Percentiles rank a stretch among this genome's conserved stretches.
phyloP scores from a whole-genome alignment of 169 alveolate genomes.

The Plasmodium knowlesi region DNA sequence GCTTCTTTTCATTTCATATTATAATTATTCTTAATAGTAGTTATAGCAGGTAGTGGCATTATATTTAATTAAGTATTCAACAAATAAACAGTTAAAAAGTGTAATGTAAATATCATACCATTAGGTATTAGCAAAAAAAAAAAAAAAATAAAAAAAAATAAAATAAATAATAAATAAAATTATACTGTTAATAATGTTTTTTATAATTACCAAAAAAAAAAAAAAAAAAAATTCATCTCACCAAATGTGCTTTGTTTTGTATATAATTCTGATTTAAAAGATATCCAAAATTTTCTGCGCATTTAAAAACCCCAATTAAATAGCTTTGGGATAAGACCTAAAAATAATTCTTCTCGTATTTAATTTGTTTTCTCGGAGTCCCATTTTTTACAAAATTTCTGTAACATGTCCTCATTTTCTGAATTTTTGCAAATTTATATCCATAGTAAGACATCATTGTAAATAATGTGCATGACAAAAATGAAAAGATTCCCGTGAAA shows the following conservation, averaged over 20 bases:
- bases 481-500: neutral
- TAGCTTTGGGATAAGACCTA: neutral
- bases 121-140: neutral
- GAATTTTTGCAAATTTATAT: neutral
- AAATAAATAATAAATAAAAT: neutral
- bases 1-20: neutral
- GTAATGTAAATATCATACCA: neutral
- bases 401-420: neutral
- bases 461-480: neutral
- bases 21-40: neutral
- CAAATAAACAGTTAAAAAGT: neutral
- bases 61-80: neutral
- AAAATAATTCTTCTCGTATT: neutral
- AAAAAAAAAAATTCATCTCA: neutral
- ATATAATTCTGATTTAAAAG: neutral
- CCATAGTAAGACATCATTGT: neutral
- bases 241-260: neutral
- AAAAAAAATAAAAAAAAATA: neutral
- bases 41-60: neutral
- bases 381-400: neutral
- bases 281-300: neutral
- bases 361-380: neutral
- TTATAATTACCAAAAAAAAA: neutral
- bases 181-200: neutral
- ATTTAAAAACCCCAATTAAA: neutral